phyloP scores from a whole-genome alignment of 2,329 filamentous ascomycete species.

The Clonostachys sp. region DNA sequence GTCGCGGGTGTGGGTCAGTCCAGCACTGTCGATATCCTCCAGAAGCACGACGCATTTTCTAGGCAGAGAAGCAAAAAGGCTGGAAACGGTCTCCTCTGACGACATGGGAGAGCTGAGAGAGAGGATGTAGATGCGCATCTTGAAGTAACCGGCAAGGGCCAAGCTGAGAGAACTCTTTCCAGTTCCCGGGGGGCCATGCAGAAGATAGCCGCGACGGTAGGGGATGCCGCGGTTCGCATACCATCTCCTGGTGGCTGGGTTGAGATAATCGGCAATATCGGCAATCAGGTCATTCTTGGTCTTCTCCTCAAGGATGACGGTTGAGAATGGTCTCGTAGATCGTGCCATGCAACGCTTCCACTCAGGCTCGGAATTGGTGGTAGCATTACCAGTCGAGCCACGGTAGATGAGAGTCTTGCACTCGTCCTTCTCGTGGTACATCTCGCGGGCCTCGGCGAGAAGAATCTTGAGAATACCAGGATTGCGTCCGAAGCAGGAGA shows the following conservation, averaged over 20 bases:
- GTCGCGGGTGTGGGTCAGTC: conserved; percentile 57
- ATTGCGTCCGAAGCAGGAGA: conserved; percentile 59
- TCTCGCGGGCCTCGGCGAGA: conserved; percentile 50
- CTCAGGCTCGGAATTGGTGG: conserved; percentile 29
- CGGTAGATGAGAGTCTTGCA: conserved; percentile 63
- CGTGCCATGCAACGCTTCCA: conserved; percentile 63
- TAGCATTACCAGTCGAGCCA: conserved; percentile 36
- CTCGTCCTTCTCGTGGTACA: conserved; percentile 53
- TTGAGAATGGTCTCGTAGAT: conserved; percentile 56
- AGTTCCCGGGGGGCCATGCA: conserved; percentile 76
- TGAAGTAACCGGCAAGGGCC: conserved; percentile 65
- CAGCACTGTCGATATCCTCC: conserved; percentile 73
- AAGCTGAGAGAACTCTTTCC: conserved; percentile 72
- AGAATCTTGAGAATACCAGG: conserved; percentile 58
- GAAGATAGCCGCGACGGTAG: conserved; percentile 77
- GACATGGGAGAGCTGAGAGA: conserved; percentile 58
- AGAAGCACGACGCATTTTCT: conserved; percentile 68
- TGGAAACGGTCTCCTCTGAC: conserved; percentile 60
- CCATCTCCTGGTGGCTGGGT: conserved; percentile 65
- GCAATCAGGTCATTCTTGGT: conserved; percentile 55
- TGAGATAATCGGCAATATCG: conserved; percentile 60
- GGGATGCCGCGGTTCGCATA: conserved; percentile 82
- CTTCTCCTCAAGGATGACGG: conserved; percentile 58
- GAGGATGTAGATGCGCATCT: conserved; percentile 68
- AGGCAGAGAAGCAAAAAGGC: conserved; percentile 63